These are phyloP conservation scores for Paraurostyla sp. DNA, from an alignment of 73 alveolate species.

Conservation along the genomic window DNA sequence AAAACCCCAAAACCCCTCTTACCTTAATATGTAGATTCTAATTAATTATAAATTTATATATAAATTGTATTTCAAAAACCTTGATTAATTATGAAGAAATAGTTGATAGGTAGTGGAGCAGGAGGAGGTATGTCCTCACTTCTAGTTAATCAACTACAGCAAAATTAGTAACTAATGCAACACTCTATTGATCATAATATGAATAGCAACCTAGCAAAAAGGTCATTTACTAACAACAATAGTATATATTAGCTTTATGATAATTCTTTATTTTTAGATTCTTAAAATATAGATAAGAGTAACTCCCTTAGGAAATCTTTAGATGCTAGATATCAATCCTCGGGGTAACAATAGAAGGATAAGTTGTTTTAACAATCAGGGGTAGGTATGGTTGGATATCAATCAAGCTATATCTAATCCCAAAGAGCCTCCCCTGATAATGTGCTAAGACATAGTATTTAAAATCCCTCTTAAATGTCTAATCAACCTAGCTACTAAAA, in stretches of 20 bases:
- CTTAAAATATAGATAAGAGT: not conserved
- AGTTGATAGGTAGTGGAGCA: not conserved
- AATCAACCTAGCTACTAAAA: conserved; percentile 15
- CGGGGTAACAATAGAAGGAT: not conserved
- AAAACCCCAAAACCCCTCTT: too few relatives aligned
- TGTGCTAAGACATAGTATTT: not conserved
- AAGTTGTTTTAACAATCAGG: not conserved
- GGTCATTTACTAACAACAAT: not conserved
- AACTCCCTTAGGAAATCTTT: conserved; percentile 6
- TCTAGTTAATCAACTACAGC: not conserved
- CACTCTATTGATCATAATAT: not conserved
- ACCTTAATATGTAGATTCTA: too few relatives aligned
- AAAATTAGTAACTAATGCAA: not conserved
- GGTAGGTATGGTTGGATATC: too few relatives aligned
- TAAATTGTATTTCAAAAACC: too few relatives aligned
- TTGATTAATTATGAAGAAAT: not conserved
- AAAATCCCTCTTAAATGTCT: not conserved
- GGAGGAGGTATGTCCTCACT: not conserved
- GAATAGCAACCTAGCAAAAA: not conserved
- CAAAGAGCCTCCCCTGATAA: conserved; percentile 14
- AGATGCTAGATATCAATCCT: not conserved
- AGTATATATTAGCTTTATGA: not conserved
- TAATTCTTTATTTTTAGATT: not conserved
- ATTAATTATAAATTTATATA: too few relatives aligned
- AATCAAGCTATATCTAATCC: not conserved